Percentiles rank a stretch among this genome's conserved stretches.
Evolutionary conservation across 2,329 filamentous ascomycete species (phyloP).

Genomic region (Elsinoe australis): DNA sequence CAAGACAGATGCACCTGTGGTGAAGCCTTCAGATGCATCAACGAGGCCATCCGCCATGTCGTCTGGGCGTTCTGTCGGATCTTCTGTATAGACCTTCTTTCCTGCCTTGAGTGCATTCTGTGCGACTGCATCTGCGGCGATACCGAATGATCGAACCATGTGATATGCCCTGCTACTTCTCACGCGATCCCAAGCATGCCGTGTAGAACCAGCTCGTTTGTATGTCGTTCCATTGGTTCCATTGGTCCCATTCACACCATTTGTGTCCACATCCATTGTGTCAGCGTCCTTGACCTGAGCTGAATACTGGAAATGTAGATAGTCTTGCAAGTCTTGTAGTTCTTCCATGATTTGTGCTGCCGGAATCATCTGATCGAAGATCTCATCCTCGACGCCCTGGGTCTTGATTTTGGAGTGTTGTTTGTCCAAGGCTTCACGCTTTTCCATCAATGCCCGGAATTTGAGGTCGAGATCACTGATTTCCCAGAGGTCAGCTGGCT

Average conservation of each 20-base stretch:
- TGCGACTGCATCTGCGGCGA: constrained; percentile 79
- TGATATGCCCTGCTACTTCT: constrained; percentile 71
- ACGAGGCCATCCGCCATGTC: constrained; percentile 77
- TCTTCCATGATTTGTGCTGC: constrained; percentile 84
- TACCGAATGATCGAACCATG: constrained; percentile 82
- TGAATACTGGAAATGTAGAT: constrained; percentile 89
- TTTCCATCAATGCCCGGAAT: constrained; percentile 86
- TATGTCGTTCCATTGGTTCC: constrained; percentile 42
- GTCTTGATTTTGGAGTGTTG: constrained; percentile 64
- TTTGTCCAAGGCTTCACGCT: constrained; percentile 75
- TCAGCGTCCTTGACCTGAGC: constrained; percentile 74
- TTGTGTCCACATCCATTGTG: constrained; percentile 52
- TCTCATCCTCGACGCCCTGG: constrained; percentile 47
- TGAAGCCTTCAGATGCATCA: constrained; percentile 58
- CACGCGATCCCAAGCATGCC: constrained; percentile 74
- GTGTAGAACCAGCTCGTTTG: constrained; percentile 73
- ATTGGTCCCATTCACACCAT: constrained; percentile 37
- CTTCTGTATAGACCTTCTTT: constrained; percentile 74
- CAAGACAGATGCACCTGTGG: constrained; percentile 67
- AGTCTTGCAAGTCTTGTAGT: constrained; percentile 92
- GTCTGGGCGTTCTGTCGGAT: constrained; percentile 69
- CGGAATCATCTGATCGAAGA: constrained; percentile 75
- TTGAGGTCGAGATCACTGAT: constrained; percentile 93
- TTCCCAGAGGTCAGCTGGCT: constrained; percentile 89
- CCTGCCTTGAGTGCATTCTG: constrained; percentile 75